Evolutionary conservation across 768 basidiomycete species (phyloP).

Genomic region (Tricholoma furcatifolium): DNA sequence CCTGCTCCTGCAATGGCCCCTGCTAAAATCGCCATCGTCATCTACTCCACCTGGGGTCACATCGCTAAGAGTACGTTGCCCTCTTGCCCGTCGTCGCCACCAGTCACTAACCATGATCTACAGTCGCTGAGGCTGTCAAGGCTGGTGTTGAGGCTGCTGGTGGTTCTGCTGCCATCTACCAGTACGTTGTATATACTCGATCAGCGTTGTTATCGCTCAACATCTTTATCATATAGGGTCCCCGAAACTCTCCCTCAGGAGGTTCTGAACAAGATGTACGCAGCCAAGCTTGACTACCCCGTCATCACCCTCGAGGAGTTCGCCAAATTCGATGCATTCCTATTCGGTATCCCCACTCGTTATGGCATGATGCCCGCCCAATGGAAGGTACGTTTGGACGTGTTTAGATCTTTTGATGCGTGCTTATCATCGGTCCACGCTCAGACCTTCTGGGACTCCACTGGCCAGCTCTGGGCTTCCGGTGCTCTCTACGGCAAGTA

Average conservation of each 20-base stretch:
- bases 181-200: conserved; percentile 36
- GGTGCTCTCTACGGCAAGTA: conserved; percentile 74
- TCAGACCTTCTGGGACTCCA: conserved; percentile 78
- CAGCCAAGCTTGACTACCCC: conserved; percentile 74
- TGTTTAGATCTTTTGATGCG: not conserved
- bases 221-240: conserved; percentile 45
- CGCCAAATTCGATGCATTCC: conserved; percentile 61
- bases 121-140: conserved; percentile 63
- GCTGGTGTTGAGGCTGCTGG: conserved; percentile 46
- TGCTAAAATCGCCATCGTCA: conserved; percentile 66
- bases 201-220: not conserved
- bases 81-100: not conserved
- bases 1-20: conserved; percentile 33
- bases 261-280: conserved; percentile 65
- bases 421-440: not conserved
- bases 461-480: conserved; percentile 60
- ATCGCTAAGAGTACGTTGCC: conserved; percentile 56
- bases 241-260: conserved; percentile 76
- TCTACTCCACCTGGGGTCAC: conserved; percentile 77
- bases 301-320: conserved; percentile 56
- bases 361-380: conserved; percentile 82
- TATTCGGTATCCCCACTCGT: conserved; percentile 79
- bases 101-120: conserved; percentile 2
- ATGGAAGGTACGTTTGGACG: conserved; percentile 53
- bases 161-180: conserved; percentile 50